phyloP scores from a whole-genome alignment of 2,329 filamentous ascomycete species.

The Colletotrichum agaves region DNA sequence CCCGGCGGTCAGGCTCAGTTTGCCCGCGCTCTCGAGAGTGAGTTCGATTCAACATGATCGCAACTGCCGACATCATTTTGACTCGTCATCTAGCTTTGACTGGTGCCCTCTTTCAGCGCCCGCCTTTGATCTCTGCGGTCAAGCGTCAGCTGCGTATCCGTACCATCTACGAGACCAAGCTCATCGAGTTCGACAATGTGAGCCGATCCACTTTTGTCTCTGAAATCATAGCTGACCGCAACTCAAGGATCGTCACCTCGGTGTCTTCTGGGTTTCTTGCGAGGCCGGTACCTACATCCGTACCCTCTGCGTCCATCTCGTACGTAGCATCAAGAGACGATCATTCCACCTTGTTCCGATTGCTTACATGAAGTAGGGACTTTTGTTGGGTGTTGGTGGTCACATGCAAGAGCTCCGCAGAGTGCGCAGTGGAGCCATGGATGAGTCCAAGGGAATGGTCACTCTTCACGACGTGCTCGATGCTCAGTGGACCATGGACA shows the following conservation, averaged over 20 bases:
- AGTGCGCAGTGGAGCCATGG: conserved; percentile 94
- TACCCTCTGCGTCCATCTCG: conserved; percentile 93
- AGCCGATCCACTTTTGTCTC: conserved; percentile 10
- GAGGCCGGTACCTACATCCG: conserved; percentile 99
- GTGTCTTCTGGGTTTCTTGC: conserved; percentile 99
- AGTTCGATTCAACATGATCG: conserved; percentile 11
- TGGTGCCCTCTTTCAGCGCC: conserved; percentile 95
- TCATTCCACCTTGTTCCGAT: conserved; percentile 21
- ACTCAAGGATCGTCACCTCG: conserved; percentile 81
- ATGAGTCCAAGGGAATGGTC: conserved; percentile 87
- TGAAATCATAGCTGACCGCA: conserved; percentile 19
- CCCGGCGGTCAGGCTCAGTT: conserved; percentile 94
- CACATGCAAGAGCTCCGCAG: conserved; percentile 98
- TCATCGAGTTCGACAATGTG: conserved; percentile 93
- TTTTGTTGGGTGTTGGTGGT: conserved; percentile 81
- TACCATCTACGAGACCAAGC: conserved; percentile 96
- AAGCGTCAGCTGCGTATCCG: conserved; percentile 98
- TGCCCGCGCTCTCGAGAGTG: conserved; percentile 86
- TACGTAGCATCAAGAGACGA: conserved; percentile 55
- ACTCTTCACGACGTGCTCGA: conserved; percentile 96
- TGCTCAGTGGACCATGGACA: conserved; percentile 96
- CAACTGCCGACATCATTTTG: conserved; percentile 18
- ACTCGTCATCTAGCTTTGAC: conserved; percentile 68
- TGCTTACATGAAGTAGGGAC: conserved; percentile 55
- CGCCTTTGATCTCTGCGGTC: conserved; percentile 96